Base-by-base conservation (phyloP, 1,284 basidiomycete genomes). In the Apiotrichum akiyoshidainum region DNA sequence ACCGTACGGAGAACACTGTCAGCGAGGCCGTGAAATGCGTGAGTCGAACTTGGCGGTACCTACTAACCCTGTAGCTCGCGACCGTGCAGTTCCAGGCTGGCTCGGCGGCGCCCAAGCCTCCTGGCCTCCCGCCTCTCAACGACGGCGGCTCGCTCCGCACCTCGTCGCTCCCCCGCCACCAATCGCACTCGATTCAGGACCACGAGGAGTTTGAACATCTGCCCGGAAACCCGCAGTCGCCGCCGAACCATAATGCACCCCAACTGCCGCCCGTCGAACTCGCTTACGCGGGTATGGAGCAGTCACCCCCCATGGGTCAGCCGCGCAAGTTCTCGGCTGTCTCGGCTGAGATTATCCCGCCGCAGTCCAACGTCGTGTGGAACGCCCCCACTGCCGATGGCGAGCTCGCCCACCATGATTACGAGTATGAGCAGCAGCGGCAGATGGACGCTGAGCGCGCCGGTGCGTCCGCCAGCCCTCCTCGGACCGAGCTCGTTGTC, bases 1-100 rank as follows among this genome's bases (percentile, higher is more conserved):
- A 81, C 52, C 84, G 82, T 64, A 86, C 86, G 0, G 83, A 86
- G 55, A 78, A 80, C 48, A 79, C 87, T 5, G 81, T 87, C 10
- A 77, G 79, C 8, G 88, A 92, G 65, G 86, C 87, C 1, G 79
- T 85, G 63, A 83, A 82, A 61, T 81, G 74, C 63, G 72, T 74
- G 55, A 64, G 70, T 66, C 21, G 19, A 19, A 17, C 26, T 31
- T 11, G 8, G n/a, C 22, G 26, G 12, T 19, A 11, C 10, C 7
- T 2, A 9, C 53, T 64, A 10, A 60, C 46, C 1, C n/a, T 2
- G 13, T 48, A 73, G 73, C 70, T 75, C 37, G 66, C 68, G 7
- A 70, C 70, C 0, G 73, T 75, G 26, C 67, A 73, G 47, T 75
- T 75, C 66, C 66, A 71, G 46, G 67, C 72, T 6, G 64, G 64